Base-by-base conservation (phyloP, 1,284 basidiomycete species). In the Coriolopsis trogii region DNA sequence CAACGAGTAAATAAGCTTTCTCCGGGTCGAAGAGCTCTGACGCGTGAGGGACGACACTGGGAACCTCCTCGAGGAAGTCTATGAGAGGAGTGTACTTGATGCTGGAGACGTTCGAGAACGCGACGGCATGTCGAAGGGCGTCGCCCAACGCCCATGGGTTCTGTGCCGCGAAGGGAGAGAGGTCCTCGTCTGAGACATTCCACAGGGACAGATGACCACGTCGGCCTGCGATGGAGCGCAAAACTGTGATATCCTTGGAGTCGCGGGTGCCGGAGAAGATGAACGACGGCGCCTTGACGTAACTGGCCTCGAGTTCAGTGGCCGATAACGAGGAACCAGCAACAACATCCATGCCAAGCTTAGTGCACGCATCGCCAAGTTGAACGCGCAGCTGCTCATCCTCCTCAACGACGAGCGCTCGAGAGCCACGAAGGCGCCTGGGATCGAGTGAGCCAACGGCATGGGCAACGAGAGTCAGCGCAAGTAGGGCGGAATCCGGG, bases 1-100 rank as follows among this genome's bases (percentile, higher is more conserved):
- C 62, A 3, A 63, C 21, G 6, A 62, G 49, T 1, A 63, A n/a
- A 25, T 63, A 63, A 12, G 55, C 12, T 34, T 61, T 58, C 20
- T 47, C 18, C 0, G 41, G 24, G 29, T 53, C 49, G 34, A 56
- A 57, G 2, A 51, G 21, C 3, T 15, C 8, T 5, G n/a, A 3
- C 10, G 13, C n/a, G 26, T 5, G 16, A n/a, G 25, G 23, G 25
- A 9, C 28, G 15, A 16, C 18, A 24, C 8, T 9, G 40, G 16
- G 20, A 3, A 29, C 8, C 9, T 29, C 26, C 10, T 10, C 23
- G n/a, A 41, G 40, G 4, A 29, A 18, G 6, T 15, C 28, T 16
- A 15, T 9, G 8, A 24, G 40, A 9, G 40, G 40, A 7, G 40
- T 24, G 40, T 24, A 41, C 4, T 7, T 9, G 21, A 41, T 6